phyloP scores from a whole-genome alignment of 257 asterid species.

The Parsonsia alboflavescens region DNA sequence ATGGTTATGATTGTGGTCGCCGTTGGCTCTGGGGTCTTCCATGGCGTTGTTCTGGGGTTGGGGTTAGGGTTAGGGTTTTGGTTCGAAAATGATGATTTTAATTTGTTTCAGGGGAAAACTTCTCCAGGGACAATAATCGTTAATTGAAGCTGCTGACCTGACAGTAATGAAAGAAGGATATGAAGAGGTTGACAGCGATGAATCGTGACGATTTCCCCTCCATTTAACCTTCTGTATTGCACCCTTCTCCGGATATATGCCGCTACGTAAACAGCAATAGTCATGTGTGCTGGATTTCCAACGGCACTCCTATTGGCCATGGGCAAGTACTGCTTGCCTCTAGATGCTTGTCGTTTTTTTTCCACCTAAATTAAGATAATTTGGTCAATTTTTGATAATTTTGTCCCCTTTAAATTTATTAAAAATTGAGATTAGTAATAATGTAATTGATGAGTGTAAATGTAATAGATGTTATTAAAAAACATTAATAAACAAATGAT shows the following conservation, averaged over 20 bases:
- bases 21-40: conserved; percentile 49
- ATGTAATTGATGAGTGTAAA: no score
- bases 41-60: conserved; percentile 22
- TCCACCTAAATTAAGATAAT: no score
- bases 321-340: no score
- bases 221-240: background rate
- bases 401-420: no score
- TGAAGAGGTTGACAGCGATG: background rate
- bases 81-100: conserved; percentile 23
- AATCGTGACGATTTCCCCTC: background rate
- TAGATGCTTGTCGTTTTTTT: no score
- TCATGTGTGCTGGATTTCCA: no score
- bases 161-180: background rate
- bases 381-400: no score
- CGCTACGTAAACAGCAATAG: no score
- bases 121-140: background rate
- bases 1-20: conserved; percentile 37
- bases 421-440: no score
- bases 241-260: background rate
- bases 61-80: conserved; percentile 36
- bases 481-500: no score
- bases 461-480: no score
- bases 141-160: background rate
- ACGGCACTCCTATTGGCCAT: no score
- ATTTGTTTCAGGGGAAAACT: background rate